Conservation (phyloP, 2,329 filamentous ascomycete species). For the Metarhizium sp. region DNA sequence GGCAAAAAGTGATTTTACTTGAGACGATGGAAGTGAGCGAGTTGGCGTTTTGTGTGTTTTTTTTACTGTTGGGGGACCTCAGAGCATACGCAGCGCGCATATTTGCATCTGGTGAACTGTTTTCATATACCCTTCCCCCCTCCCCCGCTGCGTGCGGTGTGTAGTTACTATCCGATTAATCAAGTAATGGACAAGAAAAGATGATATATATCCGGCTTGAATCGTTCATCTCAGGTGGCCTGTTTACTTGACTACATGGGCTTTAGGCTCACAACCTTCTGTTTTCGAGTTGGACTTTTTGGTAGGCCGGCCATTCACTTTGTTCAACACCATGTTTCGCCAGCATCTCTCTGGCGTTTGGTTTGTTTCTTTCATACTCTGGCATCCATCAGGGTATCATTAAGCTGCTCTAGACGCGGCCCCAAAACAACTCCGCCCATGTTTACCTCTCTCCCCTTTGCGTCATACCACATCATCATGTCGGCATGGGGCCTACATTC, state of each 20-base stretch:
- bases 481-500: not conserved
- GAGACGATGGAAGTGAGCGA: no score
- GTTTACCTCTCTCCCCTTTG: not conserved
- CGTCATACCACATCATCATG: no score
- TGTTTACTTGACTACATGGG: no score
- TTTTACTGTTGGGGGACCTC: conserved; percentile 15
- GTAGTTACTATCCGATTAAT: no score
- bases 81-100: conserved; percentile 25
- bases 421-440: not conserved
- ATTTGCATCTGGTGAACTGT: conserved; percentile 35
- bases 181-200: no score
- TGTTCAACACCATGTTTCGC: not conserved
- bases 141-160: not conserved
- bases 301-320: no score
- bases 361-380: not conserved
- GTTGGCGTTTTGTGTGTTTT: no score
- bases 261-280: no score
- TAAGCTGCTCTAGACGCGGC: conserved; percentile 1
- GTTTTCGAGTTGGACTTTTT: no score
- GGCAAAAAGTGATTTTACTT: not conserved
- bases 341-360: not conserved
- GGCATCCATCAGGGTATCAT: conserved; percentile 3
- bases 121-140: conserved; percentile 27
- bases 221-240: no score
- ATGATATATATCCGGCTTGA: no score